Evolutionary conservation across 208 protist species (phyloP).

Genomic region (Porcisia hertigi): DNA sequence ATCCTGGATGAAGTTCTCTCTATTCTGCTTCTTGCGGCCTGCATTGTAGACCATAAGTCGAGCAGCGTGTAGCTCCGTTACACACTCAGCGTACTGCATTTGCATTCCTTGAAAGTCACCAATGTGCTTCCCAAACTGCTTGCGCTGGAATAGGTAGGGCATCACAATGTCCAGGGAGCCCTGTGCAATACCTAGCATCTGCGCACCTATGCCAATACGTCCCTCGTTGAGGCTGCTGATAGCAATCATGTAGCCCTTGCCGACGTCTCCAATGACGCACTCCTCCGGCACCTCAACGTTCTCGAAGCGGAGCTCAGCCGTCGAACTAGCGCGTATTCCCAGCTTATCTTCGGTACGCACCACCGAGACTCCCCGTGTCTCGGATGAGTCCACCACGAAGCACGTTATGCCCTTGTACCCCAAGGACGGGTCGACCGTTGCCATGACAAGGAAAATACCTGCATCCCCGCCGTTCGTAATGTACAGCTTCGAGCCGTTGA

Average conservation of each 20-base stretch:
- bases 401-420: constrained; percentile 96
- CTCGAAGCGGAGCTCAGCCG: constrained; percentile 93
- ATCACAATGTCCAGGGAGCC: constrained; percentile 76
- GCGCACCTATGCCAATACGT: constrained; percentile 94
- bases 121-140: constrained; percentile 92
- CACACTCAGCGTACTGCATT: constrained; percentile 89
- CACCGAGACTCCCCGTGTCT: constrained; percentile 87
- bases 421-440: constrained; percentile 84
- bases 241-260: constrained; percentile 95
- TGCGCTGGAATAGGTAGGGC: constrained; percentile 89
- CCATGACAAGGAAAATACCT: constrained; percentile 93
- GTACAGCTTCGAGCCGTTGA: constrained; percentile 95
- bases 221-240: constrained; percentile 95
- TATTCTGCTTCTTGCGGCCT: constrained; percentile 87
- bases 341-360: constrained; percentile 96
- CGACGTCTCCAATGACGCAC: constrained; percentile 84
- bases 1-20: constrained; percentile 89
- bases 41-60: constrained; percentile 93
- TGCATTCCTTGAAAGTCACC: constrained; percentile 95
- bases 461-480: constrained; percentile 94
- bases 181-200: constrained; percentile 94
- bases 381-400: constrained; percentile 92
- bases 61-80: constrained; percentile 76
- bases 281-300: constrained; percentile 81
- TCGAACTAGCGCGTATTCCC: constrained; percentile 95